These are phyloP conservation scores for Trypanosoma avium DNA, from an alignment of 208 protist genomes.

Conservation along the genomic window DNA sequence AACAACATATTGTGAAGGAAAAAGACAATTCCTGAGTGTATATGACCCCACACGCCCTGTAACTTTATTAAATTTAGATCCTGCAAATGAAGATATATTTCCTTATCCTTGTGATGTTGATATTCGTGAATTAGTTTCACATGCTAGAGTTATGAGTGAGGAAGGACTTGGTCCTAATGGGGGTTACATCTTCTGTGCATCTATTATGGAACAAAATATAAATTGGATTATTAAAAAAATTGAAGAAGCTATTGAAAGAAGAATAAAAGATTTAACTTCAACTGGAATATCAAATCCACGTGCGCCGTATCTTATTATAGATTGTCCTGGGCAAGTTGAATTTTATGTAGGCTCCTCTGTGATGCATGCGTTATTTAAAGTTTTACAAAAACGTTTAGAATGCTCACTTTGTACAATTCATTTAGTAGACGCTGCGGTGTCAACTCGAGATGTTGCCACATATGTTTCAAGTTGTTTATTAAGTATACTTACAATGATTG, in stretches of 20 bases:
- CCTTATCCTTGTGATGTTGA: constrained; percentile 94
- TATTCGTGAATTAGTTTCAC: constrained; percentile 90
- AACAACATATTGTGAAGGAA: constrained; percentile 96
- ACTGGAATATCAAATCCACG: constrained; percentile 14
- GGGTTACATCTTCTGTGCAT: constrained; percentile 96
- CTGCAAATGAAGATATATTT: constrained; percentile 96
- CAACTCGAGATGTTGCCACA: constrained; percentile 93
- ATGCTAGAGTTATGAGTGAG: constrained; percentile 91
- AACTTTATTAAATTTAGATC: constrained; percentile 97
- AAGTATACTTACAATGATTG: constrained; percentile 95
- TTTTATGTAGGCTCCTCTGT: constrained; percentile 96
- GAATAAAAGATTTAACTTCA: constrained; percentile 48
- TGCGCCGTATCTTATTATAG: constrained; percentile 94
- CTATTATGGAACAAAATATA: constrained; percentile 88
- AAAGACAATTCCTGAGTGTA: constrained; percentile 93
- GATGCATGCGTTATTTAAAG: constrained; percentile 84
- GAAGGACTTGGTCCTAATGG: constrained; percentile 98
- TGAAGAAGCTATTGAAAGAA: constrained; percentile 57
- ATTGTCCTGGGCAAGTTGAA: constrained; percentile 99
- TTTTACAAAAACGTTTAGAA: constrained; percentile 57
- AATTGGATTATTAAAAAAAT: constrained; percentile 76
- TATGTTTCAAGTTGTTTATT: constrained; percentile 96
- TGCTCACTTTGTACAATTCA: constrained; percentile 91
- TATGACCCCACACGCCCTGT: constrained; percentile 86
- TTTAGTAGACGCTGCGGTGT: constrained; percentile 93